These are phyloP conservation scores for Acanthamoeba healyi DNA, from an alignment of 208 protist species.

Conservation along the genomic window DNA sequence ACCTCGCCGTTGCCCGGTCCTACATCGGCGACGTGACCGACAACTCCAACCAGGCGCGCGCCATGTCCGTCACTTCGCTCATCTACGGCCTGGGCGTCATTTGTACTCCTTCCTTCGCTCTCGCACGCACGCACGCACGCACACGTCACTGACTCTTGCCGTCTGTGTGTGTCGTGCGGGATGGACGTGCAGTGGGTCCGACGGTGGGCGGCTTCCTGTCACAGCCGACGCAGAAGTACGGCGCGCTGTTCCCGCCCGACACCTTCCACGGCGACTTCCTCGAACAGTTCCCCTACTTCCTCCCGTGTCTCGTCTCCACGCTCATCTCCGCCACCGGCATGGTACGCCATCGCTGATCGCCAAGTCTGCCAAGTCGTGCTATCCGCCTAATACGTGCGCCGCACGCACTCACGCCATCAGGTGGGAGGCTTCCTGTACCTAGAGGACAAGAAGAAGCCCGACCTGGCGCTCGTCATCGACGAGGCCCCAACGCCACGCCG, in stretches of 20 bases:
- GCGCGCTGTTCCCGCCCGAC: neutral
- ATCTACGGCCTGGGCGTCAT: slow-evolving; percentile 59
- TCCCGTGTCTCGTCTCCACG: slow-evolving; percentile 46
- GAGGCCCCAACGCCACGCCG: neutral
- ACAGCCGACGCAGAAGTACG: slow-evolving; percentile 53
- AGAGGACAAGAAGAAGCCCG: neutral
- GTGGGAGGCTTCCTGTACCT: neutral
- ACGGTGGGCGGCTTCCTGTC: slow-evolving; percentile 58
- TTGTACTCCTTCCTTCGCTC: neutral
- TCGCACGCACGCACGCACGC: neutral
- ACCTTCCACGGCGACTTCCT: slow-evolving; percentile 36
- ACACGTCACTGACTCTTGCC: neutral
- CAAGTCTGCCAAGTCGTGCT: too few species aligned
- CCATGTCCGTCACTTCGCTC: slow-evolving; percentile 52
- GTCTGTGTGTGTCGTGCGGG: neutral
- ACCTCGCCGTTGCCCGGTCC: slow-evolving; percentile 56
- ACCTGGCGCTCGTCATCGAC: neutral
- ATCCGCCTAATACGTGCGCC: too few species aligned
- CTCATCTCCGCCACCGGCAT: slow-evolving; percentile 33
- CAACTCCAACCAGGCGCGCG: slow-evolving; percentile 41
- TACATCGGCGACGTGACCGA: slow-evolving; percentile 54
- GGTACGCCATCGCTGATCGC: neutral
- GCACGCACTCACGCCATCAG: neutral
- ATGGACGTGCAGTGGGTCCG: slow-evolving; percentile 18
- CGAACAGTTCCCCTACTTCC: slow-evolving; percentile 65